phyloP scores from a whole-genome alignment of 768 basidiomycete species.

The Panaeolus cyanescens region DNA sequence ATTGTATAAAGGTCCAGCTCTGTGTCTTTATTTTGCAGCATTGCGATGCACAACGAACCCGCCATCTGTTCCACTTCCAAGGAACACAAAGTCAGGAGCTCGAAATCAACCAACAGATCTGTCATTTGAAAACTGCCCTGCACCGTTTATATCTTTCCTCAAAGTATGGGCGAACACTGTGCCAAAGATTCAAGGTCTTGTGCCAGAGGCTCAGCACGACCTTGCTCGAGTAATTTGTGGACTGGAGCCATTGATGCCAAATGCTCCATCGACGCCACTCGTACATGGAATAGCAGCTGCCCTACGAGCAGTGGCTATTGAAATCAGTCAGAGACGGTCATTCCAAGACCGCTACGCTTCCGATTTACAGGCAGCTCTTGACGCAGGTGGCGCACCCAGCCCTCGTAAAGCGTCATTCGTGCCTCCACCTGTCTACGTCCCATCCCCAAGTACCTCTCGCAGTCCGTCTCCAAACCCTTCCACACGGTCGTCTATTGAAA shows the following conservation, averaged over 20 bases:
- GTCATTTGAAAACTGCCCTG: slow-evolving; percentile 69
- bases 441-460: slow-evolving; percentile 27
- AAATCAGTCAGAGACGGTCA: slow-evolving; percentile 80
- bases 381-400: slow-evolving; percentile 47
- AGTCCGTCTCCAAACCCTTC: slow-evolving; percentile 18
- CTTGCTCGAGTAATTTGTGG: slow-evolving; percentile 80
- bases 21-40: slow-evolving; percentile 86
- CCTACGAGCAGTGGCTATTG: slow-evolving; percentile 82
- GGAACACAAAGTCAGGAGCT: slow-evolving; percentile 43
- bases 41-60: slow-evolving; percentile 74
- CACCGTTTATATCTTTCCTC: slow-evolving; percentile 67
- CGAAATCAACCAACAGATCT: slow-evolving; percentile 49
- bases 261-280: slow-evolving; percentile 30
- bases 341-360: slow-evolving; percentile 80
- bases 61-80: slow-evolving; percentile 80
- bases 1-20: slow-evolving; percentile 63
- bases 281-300: slow-evolving; percentile 74
- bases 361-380: slow-evolving; percentile 80
- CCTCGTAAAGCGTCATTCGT: slow-evolving; percentile 62
- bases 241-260: slow-evolving; percentile 48
- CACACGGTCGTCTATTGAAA: slow-evolving; percentile 4
- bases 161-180: slow-evolving; percentile 73
- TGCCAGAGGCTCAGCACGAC: slow-evolving; percentile 73
- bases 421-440: slow-evolving; percentile 69
- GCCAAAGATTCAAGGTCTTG: slow-evolving; percentile 59